Evolutionary conservation across 495 filamentous ascomycete genomes (phyloP).

Genomic region (Hypoxylon lenormandii): DNA sequence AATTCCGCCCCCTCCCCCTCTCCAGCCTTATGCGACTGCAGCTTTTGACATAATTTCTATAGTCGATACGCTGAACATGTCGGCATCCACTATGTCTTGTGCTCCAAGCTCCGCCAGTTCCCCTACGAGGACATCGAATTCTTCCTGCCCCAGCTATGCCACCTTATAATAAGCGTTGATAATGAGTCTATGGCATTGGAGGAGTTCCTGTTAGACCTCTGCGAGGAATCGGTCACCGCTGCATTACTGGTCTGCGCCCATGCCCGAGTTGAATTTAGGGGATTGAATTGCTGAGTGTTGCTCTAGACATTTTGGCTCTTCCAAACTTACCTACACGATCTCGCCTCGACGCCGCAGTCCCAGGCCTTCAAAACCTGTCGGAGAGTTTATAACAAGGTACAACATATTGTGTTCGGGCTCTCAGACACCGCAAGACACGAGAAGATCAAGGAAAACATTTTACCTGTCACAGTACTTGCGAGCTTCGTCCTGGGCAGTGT

Average conservation of each 20-base stretch:
- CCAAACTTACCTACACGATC: constrained; percentile 82
- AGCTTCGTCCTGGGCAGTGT: constrained; percentile 77
- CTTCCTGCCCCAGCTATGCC: constrained; percentile 83
- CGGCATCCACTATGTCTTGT: constrained; percentile 82
- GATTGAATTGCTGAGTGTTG: constrained; percentile 39
- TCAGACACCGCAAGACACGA: constrained; percentile 71
- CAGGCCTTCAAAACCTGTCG: constrained; percentile 78
- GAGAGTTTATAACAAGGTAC: constrained; percentile 81
- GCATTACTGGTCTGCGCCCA: constrained; percentile 72
- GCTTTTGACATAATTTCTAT: constrained; percentile 40
- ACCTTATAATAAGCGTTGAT: constrained; percentile 80
- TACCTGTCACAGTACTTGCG: constrained; percentile 76
- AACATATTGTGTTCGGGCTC: constrained; percentile 79
- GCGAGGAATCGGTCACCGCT: constrained; percentile 81
- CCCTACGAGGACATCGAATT: constrained; percentile 85
- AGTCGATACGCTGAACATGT: constrained; percentile 85
- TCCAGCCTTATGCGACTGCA: neutral
- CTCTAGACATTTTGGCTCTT: constrained; percentile 83
- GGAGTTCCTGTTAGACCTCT: constrained; percentile 81
- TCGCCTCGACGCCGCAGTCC: constrained; percentile 73
- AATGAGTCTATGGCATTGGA: constrained; percentile 86
- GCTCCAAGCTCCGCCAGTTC: constrained; percentile 82
- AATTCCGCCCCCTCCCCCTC: constrained; percentile 17
- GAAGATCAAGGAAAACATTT: constrained; percentile 77
- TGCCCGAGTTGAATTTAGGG: constrained; percentile 8